phyloP scores from a whole-genome alignment of 1,139 yeast species.

The Spathaspora sp. region DNA sequence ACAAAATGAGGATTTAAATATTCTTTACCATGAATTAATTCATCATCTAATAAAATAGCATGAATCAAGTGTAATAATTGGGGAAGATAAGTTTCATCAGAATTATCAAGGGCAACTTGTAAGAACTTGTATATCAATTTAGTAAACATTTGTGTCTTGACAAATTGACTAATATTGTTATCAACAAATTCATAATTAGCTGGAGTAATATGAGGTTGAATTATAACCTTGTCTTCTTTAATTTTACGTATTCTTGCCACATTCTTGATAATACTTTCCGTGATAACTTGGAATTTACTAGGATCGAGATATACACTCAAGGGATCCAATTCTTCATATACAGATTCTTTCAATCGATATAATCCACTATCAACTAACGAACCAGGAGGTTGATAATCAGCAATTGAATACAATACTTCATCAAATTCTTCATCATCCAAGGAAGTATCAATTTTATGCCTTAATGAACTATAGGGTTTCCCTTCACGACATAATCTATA shows the following conservation, averaged over 20 bases:
- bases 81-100: slow-evolving; percentile 54
- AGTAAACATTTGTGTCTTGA: slow-evolving; percentile 53
- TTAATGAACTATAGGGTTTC: slow-evolving; percentile 50
- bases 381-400: slow-evolving; percentile 42
- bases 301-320: slow-evolving; percentile 37
- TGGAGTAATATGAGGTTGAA: slow-evolving; percentile 29
- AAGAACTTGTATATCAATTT: slow-evolving; percentile 57
- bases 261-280: slow-evolving; percentile 30
- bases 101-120: slow-evolving; percentile 48
- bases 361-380: slow-evolving; percentile 42
- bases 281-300: slow-evolving; percentile 32
- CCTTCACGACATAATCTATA: slow-evolving; percentile 56
- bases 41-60: slow-evolving; percentile 61
- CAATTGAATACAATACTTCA: slow-evolving; percentile 34
- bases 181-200: slow-evolving; percentile 42
- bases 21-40: slow-evolving; percentile 35
- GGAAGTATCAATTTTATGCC: slow-evolving; percentile 35
- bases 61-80: slow-evolving; percentile 67
- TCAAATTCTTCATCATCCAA: slow-evolving; percentile 30
- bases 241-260: slow-evolving; percentile 27
- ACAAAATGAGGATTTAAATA: slow-evolving; percentile 47
- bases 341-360: slow-evolving; percentile 45
- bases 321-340: slow-evolving; percentile 36
- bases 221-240: slow-evolving; percentile 40
- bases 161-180: slow-evolving; percentile 45